Conservation (phyloP, 192 early-diverging fungal species). For the Coemansia reversa region DNA sequence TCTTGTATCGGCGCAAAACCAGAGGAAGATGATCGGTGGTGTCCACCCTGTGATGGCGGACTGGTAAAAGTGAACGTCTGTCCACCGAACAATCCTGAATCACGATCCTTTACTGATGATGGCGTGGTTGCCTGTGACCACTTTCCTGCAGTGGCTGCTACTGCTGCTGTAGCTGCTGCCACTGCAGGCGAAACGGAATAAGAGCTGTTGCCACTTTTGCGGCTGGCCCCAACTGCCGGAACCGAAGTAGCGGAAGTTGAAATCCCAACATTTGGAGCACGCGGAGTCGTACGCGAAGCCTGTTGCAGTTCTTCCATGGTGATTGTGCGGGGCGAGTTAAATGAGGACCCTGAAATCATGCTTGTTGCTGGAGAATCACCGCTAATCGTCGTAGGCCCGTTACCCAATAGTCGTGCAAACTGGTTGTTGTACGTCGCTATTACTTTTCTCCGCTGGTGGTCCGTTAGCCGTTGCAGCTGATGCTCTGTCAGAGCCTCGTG, state of each 20-base stretch:
- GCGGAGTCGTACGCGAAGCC: constrained; percentile 35
- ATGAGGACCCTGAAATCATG: constrained; percentile 34
- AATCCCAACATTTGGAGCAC: not conserved
- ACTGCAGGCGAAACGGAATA: not conserved
- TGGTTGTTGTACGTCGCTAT: constrained; percentile 42
- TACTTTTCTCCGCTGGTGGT: constrained; percentile 33
- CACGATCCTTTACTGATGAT: constrained; percentile 28
- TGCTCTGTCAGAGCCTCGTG: not conserved
- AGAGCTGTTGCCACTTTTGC: not conserved
- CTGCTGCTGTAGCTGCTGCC: not conserved
- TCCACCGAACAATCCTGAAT: constrained; percentile 49
- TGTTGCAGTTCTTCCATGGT: constrained; percentile 46
- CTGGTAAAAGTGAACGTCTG: constrained; percentile 36
- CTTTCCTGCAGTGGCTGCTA: constrained; percentile 8
- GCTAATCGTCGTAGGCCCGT: constrained; percentile 13
- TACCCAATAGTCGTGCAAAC: constrained; percentile 37
- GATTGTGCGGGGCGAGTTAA: constrained; percentile 49
- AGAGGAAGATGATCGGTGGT: not conserved
- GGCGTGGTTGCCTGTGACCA: constrained; percentile 49
- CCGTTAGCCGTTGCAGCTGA: constrained; percentile 16
- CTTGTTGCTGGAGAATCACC: constrained; percentile 29
- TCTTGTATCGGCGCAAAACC: constrained; percentile 51
- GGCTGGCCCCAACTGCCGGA: not conserved
- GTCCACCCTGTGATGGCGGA: constrained; percentile 14
- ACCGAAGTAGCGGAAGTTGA: not conserved